Conservation (phyloP, 495 filamentous ascomycete genomes). For the Ramalina intermedia region DNA sequence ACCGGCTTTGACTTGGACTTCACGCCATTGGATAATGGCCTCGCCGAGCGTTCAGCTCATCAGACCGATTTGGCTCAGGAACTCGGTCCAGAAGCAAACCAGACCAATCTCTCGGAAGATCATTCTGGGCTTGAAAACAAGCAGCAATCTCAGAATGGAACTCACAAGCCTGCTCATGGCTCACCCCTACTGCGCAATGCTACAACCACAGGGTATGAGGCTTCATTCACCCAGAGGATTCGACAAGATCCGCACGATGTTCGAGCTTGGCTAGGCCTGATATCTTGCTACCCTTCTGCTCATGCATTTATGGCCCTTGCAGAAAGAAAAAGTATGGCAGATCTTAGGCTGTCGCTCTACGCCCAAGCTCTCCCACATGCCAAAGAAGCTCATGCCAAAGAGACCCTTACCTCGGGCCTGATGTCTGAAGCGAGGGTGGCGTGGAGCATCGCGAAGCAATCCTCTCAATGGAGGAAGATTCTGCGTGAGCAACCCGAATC, state of each 20-base stretch:
- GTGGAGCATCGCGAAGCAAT: conserved; percentile 53
- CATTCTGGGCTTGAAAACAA: too few relatives aligned
- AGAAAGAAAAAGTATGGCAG: conserved; percentile 53
- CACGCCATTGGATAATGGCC: conserved; percentile 23
- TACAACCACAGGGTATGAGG: background rate
- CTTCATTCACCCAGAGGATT: conserved; percentile 21
- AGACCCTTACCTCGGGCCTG: conserved; percentile 47
- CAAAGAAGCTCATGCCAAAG: conserved; percentile 25
- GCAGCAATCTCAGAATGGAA: too few relatives aligned
- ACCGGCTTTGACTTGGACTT: conserved; percentile 26
- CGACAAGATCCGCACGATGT: conserved; percentile 51
- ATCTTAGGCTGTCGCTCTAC: conserved; percentile 69
- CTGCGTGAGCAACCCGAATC: conserved; percentile 41
- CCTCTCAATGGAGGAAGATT: conserved; percentile 48
- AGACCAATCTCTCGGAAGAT: too few relatives aligned
- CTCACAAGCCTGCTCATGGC: too few relatives aligned
- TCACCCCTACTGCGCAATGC: background rate
- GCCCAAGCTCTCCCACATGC: conserved; percentile 56
- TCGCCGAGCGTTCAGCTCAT: too few relatives aligned
- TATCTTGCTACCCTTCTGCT: conserved; percentile 44
- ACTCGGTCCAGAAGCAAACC: too few relatives aligned
- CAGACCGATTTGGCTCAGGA: too few relatives aligned
- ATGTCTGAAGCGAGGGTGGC: conserved; percentile 56
- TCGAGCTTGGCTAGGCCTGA: conserved; percentile 58
- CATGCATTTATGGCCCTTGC: conserved; percentile 27